Base-by-base conservation (phyloP, 2,329 filamentous ascomycete genomes). In the Xylariaceae sp. region DNA sequence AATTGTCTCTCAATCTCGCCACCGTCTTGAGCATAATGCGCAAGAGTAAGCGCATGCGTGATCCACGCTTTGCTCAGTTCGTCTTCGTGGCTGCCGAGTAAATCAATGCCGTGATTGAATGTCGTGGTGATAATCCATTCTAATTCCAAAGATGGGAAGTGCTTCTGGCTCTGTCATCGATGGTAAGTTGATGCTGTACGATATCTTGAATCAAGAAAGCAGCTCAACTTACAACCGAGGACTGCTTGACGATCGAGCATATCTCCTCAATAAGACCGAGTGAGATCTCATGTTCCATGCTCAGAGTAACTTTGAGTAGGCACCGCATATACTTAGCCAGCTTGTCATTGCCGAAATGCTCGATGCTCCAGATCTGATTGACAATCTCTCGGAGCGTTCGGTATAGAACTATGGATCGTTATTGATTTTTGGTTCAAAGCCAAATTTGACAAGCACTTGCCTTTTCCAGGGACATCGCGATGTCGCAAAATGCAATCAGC, bases 321-420 rank as follows among this genome's bases (percentile, higher is more conserved):
- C 87, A 90, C 1, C 89, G 81, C 41, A 92, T 79, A 72, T 94
- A 95, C 59, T 86, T 86, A 7, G 87, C 80, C 1, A 95, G 72
- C 58, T 82, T 83, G 1, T 66, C 62, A 5, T 74, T 73, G 53
- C 86, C 76, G 40, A 84, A 81, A 1, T 67, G 60, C 15, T 82
- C 75, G 1, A 83, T 66, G 1, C 68, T 72, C 68, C 81, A 86
- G 15, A 86, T 83, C 42, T 82, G 73, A 59, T 88, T 86, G 61
- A 94, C 80, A 51, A 91, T 82, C 52, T 83, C 79, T 42, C 85
- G 78, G 49, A 90, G 72, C 0, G 71, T 76, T 1, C 68, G 66
- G 54, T 76, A 80, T 11, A 80, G 56, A 1, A 75, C 78, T 83
- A 51, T 22, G 51, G n/a, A 38, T 30, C 14, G 4, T 11, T 15